Conservation (phyloP, 2,329 filamentous ascomycete genomes). For the Trichothecium sympodiale region DNA sequence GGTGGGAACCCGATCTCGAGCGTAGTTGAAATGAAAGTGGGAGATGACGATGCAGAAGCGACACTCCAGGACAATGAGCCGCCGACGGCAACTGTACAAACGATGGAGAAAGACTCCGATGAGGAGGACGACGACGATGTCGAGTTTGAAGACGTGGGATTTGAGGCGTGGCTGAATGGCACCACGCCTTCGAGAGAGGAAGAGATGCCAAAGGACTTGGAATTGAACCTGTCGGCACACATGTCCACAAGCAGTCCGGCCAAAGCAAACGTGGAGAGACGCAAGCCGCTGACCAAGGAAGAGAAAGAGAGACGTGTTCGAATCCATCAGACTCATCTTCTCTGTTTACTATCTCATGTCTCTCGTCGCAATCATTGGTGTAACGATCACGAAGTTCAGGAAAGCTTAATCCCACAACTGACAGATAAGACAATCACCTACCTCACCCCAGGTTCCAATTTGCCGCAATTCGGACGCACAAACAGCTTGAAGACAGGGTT, state of each 20-base stretch:
- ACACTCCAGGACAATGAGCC: constrained; percentile 35
- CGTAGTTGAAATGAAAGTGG: constrained; percentile 9
- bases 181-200: constrained; percentile 8
- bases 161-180: constrained; percentile 19
- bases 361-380: constrained; percentile 80
- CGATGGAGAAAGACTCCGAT: constrained; percentile 34
- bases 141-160: constrained; percentile 37
- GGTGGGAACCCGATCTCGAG: neutral
- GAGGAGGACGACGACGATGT: constrained; percentile 29
- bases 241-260: constrained; percentile 18
- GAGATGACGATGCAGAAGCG: constrained; percentile 28
- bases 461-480: constrained; percentile 65
- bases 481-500: constrained; percentile 71
- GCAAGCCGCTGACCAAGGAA: constrained; percentile 41
- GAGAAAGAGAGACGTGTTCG: constrained; percentile 52
- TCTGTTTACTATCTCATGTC: constrained; percentile 72
- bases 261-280: constrained; percentile 25
- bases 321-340: constrained; percentile 76
- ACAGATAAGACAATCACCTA: constrained; percentile 53
- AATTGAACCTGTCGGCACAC: constrained; percentile 41
- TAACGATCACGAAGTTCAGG: constrained; percentile 62
- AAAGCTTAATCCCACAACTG: constrained; percentile 51
- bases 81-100: constrained; percentile 38
- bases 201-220: constrained; percentile 24
- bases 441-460: constrained; percentile 54